A percentile compares a stretch with the other conserved stretches of the same genome.
These are phyloP conservation scores for Raddia distichophylla DNA, from an alignment of 176 grass and related monocot genomes.

Conservation along the genomic window DNA sequence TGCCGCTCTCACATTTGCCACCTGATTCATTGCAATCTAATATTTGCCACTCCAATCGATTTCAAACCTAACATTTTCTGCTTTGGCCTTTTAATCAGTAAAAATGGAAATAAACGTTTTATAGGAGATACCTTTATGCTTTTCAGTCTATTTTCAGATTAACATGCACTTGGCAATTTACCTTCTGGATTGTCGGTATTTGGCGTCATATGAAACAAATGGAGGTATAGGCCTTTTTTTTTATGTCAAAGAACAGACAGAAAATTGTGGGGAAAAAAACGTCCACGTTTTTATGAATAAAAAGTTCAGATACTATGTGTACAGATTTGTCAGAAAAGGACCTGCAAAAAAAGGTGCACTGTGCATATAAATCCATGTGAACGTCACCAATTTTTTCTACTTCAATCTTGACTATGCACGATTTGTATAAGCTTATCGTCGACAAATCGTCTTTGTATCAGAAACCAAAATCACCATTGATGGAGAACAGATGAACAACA, in stretches of 20 bases:
- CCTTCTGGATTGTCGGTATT: not conserved
- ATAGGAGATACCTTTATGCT: slow-evolving; percentile 7
- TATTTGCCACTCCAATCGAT: too few species aligned
- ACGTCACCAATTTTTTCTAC: not conserved
- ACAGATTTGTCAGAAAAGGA: not conserved
- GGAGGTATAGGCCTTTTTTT: not conserved
- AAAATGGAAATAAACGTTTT: not conserved
- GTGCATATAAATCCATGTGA: not conserved
- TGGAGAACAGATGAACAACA: not conserved
- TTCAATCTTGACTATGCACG: slow-evolving; percentile 5
- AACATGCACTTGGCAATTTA: slow-evolving; percentile 3
- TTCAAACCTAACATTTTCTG: too few species aligned
- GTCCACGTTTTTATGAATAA: too few species aligned
- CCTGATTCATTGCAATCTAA: too few species aligned
- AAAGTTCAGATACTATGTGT: not conserved
- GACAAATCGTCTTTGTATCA: not conserved
- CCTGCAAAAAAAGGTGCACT: not conserved
- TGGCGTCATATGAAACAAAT: not conserved
- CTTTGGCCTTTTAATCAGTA: too few species aligned
- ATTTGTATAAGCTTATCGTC: not conserved
- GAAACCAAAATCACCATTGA: not conserved
- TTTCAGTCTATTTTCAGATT: slow-evolving; percentile 11
- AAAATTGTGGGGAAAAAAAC: too few species aligned
- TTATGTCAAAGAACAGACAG: not conserved
- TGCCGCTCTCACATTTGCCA: too few species aligned